phyloP scores from a whole-genome alignment of 1,284 basidiomycete genomes.

The Sporisorium reilianum region DNA sequence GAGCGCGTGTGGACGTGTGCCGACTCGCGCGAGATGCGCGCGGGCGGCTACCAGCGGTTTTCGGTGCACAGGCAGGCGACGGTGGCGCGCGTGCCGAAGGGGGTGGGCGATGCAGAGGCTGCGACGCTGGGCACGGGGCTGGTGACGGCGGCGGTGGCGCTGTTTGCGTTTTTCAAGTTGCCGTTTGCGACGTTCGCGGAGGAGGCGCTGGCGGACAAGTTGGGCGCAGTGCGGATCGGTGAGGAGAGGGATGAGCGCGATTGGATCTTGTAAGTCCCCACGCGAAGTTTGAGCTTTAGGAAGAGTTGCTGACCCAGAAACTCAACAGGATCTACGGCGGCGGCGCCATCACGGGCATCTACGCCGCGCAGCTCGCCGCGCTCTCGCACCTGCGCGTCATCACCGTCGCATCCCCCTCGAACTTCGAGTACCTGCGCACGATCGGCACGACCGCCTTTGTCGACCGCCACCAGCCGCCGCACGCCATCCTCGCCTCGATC shows the following conservation, averaged over 20 bases:
- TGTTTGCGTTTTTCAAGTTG: constrained; percentile 58
- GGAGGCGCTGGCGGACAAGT: neutral
- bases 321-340: constrained; percentile 60
- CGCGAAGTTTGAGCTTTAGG: too few relatives aligned
- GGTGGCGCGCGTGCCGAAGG: constrained; percentile 37
- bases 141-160: constrained; percentile 65
- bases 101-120: constrained; percentile 44
- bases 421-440: constrained; percentile 51
- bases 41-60: constrained; percentile 58
- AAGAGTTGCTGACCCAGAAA: too few relatives aligned
- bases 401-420: constrained; percentile 50
- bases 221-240: neutral
- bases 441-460: constrained; percentile 50
- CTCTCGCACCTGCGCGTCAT: constrained; percentile 45
- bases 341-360: constrained; percentile 62
- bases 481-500: constrained; percentile 37
- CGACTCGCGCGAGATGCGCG: constrained; percentile 52
- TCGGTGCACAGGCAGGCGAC: constrained; percentile 46
- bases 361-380: constrained; percentile 51
- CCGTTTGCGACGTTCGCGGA: neutral
- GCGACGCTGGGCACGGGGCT: constrained; percentile 64
- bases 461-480: constrained; percentile 40
- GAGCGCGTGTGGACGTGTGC: constrained; percentile 69
- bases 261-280: constrained; percentile 58
- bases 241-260: constrained; percentile 1